phyloP scores from a whole-genome alignment of 2,329 filamentous ascomycete species.

The Xylogone sp. region DNA sequence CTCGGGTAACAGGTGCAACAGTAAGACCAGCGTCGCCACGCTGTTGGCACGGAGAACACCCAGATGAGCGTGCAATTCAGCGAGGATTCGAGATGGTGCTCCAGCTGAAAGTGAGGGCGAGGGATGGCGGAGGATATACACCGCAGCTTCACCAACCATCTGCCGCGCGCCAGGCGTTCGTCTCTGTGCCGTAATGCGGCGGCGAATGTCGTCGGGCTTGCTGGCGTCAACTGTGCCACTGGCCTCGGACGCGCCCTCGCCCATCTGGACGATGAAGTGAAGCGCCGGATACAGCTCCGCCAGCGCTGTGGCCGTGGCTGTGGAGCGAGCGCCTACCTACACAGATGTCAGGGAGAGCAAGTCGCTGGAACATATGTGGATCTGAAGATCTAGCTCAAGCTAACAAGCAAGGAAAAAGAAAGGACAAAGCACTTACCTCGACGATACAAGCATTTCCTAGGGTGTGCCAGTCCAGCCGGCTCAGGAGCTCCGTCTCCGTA shows the following conservation, averaged over 20 bases:
- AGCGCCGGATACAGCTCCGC: constrained; percentile 21
- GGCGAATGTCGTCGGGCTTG: no score
- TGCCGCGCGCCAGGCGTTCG: constrained; percentile 21
- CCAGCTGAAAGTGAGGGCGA: constrained; percentile 8
- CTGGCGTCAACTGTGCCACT: no score
- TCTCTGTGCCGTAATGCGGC: constrained; percentile 17
- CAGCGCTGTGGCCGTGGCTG: constrained; percentile 10
- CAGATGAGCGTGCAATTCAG: constrained; percentile 30
- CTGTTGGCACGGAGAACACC: constrained; percentile 25
- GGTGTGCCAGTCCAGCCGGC: constrained; percentile 24
- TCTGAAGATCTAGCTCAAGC: no score
- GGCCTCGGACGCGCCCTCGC: no score
- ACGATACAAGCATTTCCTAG: no score
- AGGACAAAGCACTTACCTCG: no score
- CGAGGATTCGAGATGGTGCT: no score
- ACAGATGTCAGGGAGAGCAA: no score
- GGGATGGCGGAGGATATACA: constrained; percentile 31
- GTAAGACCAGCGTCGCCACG: constrained; percentile 25
- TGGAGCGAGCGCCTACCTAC: constrained; percentile 16
- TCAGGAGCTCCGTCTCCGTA: constrained; percentile 20
- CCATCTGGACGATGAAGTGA: constrained; percentile 26
- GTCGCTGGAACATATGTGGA: no score
- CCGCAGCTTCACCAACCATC: constrained; percentile 26
- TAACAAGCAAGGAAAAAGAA: no score
- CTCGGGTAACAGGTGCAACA: constrained; percentile 20